Evolutionary conservation across 78 protist species (phyloP), one percentile per base, ranked within the genome.

Genomic region (Dictyostelium purpureum): DNA sequence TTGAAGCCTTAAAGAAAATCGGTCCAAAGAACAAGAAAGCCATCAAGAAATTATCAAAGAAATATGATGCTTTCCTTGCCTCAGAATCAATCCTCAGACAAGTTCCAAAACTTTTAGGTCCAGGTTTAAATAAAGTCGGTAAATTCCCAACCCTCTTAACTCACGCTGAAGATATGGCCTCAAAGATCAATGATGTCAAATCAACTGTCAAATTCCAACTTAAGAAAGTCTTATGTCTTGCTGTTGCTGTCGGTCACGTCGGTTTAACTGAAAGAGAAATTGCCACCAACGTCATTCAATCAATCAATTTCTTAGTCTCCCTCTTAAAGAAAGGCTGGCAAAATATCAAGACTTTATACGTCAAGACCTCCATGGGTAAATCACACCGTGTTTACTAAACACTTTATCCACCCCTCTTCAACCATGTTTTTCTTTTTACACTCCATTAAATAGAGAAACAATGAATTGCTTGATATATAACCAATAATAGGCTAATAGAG

Each of bases 311-410:
- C 97, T 81, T 99, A 35, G 96, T 98, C 69, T 98, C 99, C 45
- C 99, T 99, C 61, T 97, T 99, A 88, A 99, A 98, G 98, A 99
- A 99, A 99, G 93, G 97, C 71, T 99, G 99, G 99, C 99, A 99
- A 95, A 99, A 99, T 97, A 75, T 99, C 87, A 94, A 95, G 91
- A 79, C 97, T 37, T 78, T 99, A 49, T 63, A 98, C 99, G 89
- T 99, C 95, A 99, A 99, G 98, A 57, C 98, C 37, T 89, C 99
- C 75, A 98, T 98, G 99, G 99, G 99, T 94, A 73, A 37, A 87
- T 93, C 98, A 52, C 51, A 59, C 89, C 94, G 97, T 52, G n/a
- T 98, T 90, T 98, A 95, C 95, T 98, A 96, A 95, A 70, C 74
- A n/a, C 47, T 69, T 49, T 49, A n/a, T n/a, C n/a, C n/a, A n/a